A percentile compares a stretch with the other conserved stretches of the same genome.
These are phyloP conservation scores for Debaryomycetaceae sp. DNA, from an alignment of 1,139 yeast genomes.

Conservation along the genomic window DNA sequence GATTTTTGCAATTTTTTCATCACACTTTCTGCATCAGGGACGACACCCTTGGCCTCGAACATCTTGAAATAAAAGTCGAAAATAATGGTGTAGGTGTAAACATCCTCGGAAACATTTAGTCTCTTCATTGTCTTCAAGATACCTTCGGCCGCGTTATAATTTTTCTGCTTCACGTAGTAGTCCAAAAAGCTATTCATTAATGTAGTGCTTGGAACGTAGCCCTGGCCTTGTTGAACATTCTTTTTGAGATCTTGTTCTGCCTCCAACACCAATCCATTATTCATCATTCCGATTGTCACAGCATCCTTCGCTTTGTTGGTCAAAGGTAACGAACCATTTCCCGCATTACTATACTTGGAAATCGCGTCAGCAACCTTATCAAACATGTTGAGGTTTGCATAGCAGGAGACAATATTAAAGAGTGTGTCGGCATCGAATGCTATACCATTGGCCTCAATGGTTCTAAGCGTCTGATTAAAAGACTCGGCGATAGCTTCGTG, in stretches of 20 bases:
- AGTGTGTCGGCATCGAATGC: constrained; percentile 19
- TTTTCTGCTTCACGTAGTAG: constrained; percentile 19
- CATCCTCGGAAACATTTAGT: constrained; percentile 43
- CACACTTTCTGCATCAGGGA: constrained; percentile 30
- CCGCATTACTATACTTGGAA: constrained; percentile 10
- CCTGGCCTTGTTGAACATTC: constrained; percentile 14
- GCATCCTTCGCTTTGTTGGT: constrained; percentile 24
- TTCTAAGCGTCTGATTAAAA: constrained; percentile 20
- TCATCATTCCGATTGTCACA: constrained; percentile 23
- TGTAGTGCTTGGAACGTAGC: constrained; percentile 21
- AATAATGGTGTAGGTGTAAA: constrained; percentile 56
- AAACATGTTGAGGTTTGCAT: constrained; percentile 24
- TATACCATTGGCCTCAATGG: constrained; percentile 16
- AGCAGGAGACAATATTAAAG: constrained; percentile 23
- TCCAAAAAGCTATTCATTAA: constrained; percentile 29
- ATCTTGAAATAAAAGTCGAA: constrained; percentile 46
- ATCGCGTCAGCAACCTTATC: constrained; percentile 23
- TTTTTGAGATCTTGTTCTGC: constrained; percentile 26
- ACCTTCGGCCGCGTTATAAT: constrained; percentile 29
- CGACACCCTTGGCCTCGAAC: constrained; percentile 30
- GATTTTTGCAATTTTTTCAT: constrained; percentile 31
- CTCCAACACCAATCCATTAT: constrained; percentile 17
- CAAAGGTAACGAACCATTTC: constrained; percentile 13
- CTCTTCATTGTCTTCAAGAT: constrained; percentile 27
- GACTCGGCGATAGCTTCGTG: constrained; percentile 9